These are phyloP conservation scores for Scheffersomyces lignicola DNA, from an alignment of 1,139 yeast species.

Conservation along the genomic window DNA sequence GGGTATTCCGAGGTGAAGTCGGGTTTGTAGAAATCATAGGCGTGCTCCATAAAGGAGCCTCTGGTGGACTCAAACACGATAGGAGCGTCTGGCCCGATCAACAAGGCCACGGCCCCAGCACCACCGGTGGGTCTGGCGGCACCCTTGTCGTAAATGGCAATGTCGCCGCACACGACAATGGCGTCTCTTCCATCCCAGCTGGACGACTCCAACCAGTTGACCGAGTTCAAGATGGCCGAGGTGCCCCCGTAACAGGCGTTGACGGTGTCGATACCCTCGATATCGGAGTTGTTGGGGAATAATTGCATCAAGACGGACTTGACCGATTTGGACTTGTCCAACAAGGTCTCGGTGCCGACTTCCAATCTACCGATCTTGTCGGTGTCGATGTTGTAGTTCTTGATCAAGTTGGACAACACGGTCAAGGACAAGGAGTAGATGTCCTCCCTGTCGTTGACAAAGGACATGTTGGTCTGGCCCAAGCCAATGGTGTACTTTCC, in stretches of 20 bases:
- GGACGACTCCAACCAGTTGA: conserved; percentile 95
- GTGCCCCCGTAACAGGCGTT: conserved; percentile 99
- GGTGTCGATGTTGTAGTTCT: conserved; percentile 81
- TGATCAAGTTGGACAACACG: conserved; percentile 71
- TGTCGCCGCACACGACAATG: conserved; percentile 95
- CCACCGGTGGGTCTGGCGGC: conserved; percentile 99
- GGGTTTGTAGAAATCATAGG: conserved; percentile 97
- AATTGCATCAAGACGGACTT: conserved; percentile 95
- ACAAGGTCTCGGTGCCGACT: conserved; percentile 96
- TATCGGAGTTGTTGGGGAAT: conserved; percentile 82
- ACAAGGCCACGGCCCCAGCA: conserved; percentile 94
- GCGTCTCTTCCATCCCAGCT: conserved; percentile 99
- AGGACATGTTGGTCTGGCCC: conserved; percentile 98
- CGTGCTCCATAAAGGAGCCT: conserved; percentile 94
- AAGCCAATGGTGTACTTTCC: conserved; percentile 98
- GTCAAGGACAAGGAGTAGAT: conserved; percentile 91
- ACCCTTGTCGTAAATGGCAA: conserved; percentile 96
- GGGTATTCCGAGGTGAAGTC: conserved; percentile 97
- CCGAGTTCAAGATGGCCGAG: conserved; percentile 86
- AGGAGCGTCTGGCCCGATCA: conserved; percentile 98
- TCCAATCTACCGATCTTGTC: conserved; percentile 88
- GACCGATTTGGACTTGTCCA: conserved; percentile 96
- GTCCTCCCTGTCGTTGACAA: conserved; percentile 96
- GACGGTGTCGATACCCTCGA: conserved; percentile 94
- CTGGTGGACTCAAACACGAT: conserved; percentile 84